These are phyloP conservation scores for Papiliotrema nemorosa DNA, from an alignment of 1,284 basidiomycete genomes.

Conservation along the genomic window DNA sequence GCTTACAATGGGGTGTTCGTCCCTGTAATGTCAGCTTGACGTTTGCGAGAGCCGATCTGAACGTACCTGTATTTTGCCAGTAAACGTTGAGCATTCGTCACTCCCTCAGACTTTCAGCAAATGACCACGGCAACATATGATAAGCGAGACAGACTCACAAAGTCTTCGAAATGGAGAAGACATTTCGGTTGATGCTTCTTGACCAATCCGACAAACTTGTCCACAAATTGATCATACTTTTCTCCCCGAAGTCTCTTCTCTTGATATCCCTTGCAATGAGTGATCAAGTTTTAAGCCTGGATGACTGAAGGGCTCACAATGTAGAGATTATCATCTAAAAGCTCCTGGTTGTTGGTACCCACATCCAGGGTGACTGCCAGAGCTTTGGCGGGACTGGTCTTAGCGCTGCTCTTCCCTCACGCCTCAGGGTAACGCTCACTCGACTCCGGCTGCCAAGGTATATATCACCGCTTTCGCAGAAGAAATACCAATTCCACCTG, in stretches of 20 bases:
- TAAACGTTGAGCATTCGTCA: constrained; percentile 64
- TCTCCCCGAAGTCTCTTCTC: constrained; percentile 36
- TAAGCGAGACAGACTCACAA: constrained; percentile 23
- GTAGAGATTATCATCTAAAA: constrained; percentile 38
- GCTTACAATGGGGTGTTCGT: constrained; percentile 65
- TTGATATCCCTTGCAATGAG: constrained; percentile 27
- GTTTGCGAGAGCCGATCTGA: constrained; percentile 16
- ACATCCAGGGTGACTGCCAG: constrained; percentile 69
- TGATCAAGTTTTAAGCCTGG: no score
- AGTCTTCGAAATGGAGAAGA: constrained; percentile 43
- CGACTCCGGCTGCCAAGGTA: constrained; percentile 71
- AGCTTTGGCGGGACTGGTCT: constrained; percentile 39
- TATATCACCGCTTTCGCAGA: constrained; percentile 68
- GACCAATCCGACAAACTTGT: constrained; percentile 39
- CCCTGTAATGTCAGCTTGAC: constrained; percentile 51
- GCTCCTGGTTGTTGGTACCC: constrained; percentile 51
- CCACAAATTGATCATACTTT: constrained; percentile 38
- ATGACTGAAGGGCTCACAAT: no score
- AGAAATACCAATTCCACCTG: constrained; percentile 59
- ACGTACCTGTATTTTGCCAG: constrained; percentile 48
- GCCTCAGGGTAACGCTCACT: constrained; percentile 39
- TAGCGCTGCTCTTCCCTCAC: not conserved
- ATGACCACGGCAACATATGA: not conserved
- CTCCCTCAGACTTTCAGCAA: constrained; percentile 22
- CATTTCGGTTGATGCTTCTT: constrained; percentile 35